phyloP scores from a whole-genome alignment of 73 alveolate species.

The Strombidium stylifer region DNA sequence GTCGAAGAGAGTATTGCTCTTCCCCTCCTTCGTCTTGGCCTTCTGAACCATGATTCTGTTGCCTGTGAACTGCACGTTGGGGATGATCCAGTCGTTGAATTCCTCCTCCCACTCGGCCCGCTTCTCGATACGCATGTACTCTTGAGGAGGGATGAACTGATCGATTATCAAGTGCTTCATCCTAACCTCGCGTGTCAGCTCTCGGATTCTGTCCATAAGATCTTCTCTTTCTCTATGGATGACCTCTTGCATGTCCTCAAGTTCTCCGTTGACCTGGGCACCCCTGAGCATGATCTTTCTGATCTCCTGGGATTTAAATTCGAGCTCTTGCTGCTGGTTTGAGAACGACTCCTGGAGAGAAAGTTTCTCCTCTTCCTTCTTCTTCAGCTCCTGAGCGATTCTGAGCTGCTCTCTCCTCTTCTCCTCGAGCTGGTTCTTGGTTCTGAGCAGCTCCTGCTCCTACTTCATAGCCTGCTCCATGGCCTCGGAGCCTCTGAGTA shows the following conservation, averaged over 20 bases:
- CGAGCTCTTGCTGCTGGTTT: conserved; percentile 90
- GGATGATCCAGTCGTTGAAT: conserved; percentile 73
- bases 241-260: conserved; percentile 66
- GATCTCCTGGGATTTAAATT: conserved; percentile 81
- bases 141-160: conserved; percentile 75
- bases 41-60: conserved; percentile 56
- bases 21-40: conserved; percentile 54
- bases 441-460: conserved; percentile 86
- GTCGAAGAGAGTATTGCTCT: conserved; percentile 36
- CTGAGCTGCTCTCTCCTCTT: conserved; percentile 71
- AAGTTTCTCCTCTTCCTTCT: too few species aligned
- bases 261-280: conserved; percentile 64
- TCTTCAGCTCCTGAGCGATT: conserved; percentile 77
- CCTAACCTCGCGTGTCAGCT: conserved; percentile 66
- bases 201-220: conserved; percentile 77
- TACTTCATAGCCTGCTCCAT: conserved; percentile 90
- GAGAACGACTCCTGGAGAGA: conserved; percentile 76
- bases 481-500: conserved; percentile 81
- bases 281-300: conserved; percentile 59
- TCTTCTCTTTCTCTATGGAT: conserved; percentile 81
- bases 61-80: conserved; percentile 78
- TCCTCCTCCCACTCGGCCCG: conserved; percentile 80
- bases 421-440: conserved; percentile 82
- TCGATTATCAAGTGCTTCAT: conserved; percentile 70
- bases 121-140: conserved; percentile 68